Evolutionary conservation across 2,329 filamentous ascomycete species (phyloP).

Genomic region (Penicillium crustosum): DNA sequence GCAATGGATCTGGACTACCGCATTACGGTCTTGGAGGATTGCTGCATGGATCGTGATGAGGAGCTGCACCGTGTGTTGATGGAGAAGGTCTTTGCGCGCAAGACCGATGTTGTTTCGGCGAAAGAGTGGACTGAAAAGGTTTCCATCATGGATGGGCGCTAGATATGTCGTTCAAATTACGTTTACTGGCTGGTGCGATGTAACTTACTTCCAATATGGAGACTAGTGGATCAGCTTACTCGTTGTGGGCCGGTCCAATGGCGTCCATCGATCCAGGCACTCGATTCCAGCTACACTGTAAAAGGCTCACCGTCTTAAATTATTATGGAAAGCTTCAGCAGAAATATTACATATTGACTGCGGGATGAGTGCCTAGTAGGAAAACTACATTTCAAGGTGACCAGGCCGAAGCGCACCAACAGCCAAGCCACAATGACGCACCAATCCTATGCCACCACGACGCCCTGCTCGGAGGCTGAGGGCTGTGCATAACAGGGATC

Average conservation of each 20-base stretch:
- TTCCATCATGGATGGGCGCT: not conserved
- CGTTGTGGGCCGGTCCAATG: too few relatives aligned
- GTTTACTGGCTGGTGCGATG: not conserved
- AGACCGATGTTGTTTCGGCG: constrained; percentile 28
- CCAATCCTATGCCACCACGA: too few relatives aligned
- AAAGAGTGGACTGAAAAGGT: constrained; percentile 30
- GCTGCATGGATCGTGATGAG: constrained; percentile 36
- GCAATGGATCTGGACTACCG: constrained; percentile 40
- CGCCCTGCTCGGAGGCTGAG: too few relatives aligned
- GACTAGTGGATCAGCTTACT: not conserved
- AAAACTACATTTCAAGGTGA: too few relatives aligned
- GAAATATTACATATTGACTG: not conserved
- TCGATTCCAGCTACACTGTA: too few relatives aligned
- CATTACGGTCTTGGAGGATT: constrained; percentile 36
- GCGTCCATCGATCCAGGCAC: not conserved
- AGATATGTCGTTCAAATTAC: not conserved
- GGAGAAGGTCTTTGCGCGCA: constrained; percentile 35
- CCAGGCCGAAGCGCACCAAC: too few relatives aligned
- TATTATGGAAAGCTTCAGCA: not conserved
- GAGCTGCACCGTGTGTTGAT: constrained; percentile 38
- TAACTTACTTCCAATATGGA: not conserved
- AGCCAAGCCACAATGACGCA: too few relatives aligned
- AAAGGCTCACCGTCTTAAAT: too few relatives aligned
- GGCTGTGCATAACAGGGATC: too few relatives aligned
- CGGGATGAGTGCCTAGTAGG: not conserved